A percentile compares a stretch with the other conserved stretches of the same genome.
Evolutionary conservation across 495 filamentous ascomycete genomes (phyloP).

Genomic region (Rostrohypoxylon terebratum): DNA sequence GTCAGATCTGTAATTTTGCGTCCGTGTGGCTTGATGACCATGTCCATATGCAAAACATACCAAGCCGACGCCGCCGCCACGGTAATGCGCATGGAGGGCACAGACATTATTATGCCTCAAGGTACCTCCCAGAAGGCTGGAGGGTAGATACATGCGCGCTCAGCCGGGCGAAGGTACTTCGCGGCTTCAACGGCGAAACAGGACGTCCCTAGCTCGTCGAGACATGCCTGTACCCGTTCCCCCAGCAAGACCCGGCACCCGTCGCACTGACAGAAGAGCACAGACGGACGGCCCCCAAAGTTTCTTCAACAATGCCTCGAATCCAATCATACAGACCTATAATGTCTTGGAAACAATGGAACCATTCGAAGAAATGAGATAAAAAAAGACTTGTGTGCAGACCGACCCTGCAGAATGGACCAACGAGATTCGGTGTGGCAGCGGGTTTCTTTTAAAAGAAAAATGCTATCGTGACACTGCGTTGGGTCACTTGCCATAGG

Average conservation of each 20-base stretch:
- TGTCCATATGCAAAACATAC: conserved; percentile 1
- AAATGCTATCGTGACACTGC: conserved; percentile 16
- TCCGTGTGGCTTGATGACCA: neutral
- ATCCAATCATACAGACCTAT: neutral
- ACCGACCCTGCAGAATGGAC: neutral
- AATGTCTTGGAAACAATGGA: neutral
- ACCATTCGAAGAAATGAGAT: conserved; percentile 9
- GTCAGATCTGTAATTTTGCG: neutral
- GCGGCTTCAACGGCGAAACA: conserved; percentile 7
- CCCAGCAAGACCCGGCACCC: conserved; percentile 21
- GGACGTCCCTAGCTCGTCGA: conserved; percentile 22
- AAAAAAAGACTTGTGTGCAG: neutral
- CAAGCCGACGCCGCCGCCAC: conserved; percentile 9
- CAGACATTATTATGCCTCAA: neutral
- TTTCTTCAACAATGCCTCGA: conserved; percentile 8
- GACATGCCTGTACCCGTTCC: conserved; percentile 27
- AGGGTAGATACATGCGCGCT: conserved; percentile 28
- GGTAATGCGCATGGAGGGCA: conserved; percentile 10
- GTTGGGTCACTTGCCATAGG: neutral
- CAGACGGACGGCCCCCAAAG: conserved; percentile 30
- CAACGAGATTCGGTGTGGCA: neutral
- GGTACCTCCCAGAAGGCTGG: neutral
- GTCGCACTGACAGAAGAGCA: conserved; percentile 7
- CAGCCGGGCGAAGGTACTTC: conserved; percentile 26
- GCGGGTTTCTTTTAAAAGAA: conserved; percentile 29